Conservation (phyloP, 805 yeast species). For the Lipomyces starkeyi region DNA sequence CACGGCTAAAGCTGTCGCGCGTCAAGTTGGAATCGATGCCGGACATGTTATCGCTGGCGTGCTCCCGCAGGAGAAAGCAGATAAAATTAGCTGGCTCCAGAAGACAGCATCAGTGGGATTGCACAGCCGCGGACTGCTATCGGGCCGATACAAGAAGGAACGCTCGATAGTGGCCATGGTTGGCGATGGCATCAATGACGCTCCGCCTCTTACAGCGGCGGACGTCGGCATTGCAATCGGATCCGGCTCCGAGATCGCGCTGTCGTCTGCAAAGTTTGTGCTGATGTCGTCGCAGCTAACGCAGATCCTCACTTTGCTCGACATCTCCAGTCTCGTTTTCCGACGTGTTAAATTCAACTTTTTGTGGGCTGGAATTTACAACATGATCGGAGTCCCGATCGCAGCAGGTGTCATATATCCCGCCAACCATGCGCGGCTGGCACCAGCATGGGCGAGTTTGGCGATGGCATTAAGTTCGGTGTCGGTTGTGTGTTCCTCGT, state of each 20-base stretch:
- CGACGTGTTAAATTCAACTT: slow-evolving; percentile 78
- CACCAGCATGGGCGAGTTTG: slow-evolving; percentile 87
- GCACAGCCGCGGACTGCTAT: slow-evolving; percentile 19
- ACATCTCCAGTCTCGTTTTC: slow-evolving; percentile 74
- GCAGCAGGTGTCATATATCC: slow-evolving; percentile 94
- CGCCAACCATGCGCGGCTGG: slow-evolving; percentile 68
- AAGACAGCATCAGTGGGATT: slow-evolving; percentile 46
- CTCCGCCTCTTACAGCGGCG: slow-evolving; percentile 76
- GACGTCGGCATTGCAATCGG: slow-evolving; percentile 81
- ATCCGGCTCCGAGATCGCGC: slow-evolving; percentile 76
- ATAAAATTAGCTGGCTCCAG: slow-evolving; percentile 62
- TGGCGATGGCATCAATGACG: slow-evolving; percentile 85
- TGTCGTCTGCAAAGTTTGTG: slow-evolving; percentile 76
- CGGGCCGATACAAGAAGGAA: slow-evolving; percentile 38
- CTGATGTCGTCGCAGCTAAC: slow-evolving; percentile 57
- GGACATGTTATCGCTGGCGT: slow-evolving; percentile 69
- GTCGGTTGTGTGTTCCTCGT: slow-evolving; percentile 82
- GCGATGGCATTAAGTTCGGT: slow-evolving; percentile 94
- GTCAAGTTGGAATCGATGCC: slow-evolving; percentile 61
- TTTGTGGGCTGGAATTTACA: slow-evolving; percentile 85
- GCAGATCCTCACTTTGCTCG: slow-evolving; percentile 62
- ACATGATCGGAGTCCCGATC: slow-evolving; percentile 83
- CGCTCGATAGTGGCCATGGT: slow-evolving; percentile 69
- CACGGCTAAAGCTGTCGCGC: slow-evolving; percentile 72
- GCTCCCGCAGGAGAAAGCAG: slow-evolving; percentile 74